Base-by-base conservation (phyloP, 169 alveolate genomes). In the Plasmodium sp. region DNA sequence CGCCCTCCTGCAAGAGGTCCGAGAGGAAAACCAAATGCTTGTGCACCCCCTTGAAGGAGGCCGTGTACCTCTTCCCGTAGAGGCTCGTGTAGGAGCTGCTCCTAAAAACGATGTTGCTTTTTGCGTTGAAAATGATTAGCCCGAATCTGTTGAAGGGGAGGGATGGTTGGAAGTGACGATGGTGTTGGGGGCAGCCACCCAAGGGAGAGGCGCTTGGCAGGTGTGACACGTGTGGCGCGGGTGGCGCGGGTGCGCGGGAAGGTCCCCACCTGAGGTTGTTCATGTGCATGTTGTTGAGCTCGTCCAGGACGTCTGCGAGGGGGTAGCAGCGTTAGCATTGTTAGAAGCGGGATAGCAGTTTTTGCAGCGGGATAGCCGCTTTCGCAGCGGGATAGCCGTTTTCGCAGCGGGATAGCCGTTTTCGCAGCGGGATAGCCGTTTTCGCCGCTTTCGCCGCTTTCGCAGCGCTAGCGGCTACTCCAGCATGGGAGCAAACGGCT, bases 21-120 rank as follows among this genome's bases (percentile, higher is more conserved):
- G 84, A 7, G 34, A 85, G 80, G 62, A 2, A 77, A 33, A 36
- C 41, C 71, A 85, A 54, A 36, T 75, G 80, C 7, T 79, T 85
- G 56, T 85, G 85, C 31, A 85, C 45, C 31, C 93, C 93, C 83
- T 85, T 85, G 79, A 85, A 85, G 34, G 93, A 48, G 16, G 71
- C 93, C n/a, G 58, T n/a, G 67, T 85, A 45, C 34, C 93, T 85
- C 45, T 85, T 85, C 43, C 93, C 93, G 33, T 85, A 85, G 7
- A 54, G 33, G 62, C 93, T 85, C 51, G 85, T 85, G 67, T 85
- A 85, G 9, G 93, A 43, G 71, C 22, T 85, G 41, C 45, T 85
- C 33, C 93, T 67, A 51, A 75, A 85, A 58, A 54, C 80, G 31
- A 85, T 75, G 81, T 56, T 85, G 5, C 93, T 85, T 14, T 71